phyloP scores from a whole-genome alignment of 345 rosid species.

The Sonneratia alba region DNA sequence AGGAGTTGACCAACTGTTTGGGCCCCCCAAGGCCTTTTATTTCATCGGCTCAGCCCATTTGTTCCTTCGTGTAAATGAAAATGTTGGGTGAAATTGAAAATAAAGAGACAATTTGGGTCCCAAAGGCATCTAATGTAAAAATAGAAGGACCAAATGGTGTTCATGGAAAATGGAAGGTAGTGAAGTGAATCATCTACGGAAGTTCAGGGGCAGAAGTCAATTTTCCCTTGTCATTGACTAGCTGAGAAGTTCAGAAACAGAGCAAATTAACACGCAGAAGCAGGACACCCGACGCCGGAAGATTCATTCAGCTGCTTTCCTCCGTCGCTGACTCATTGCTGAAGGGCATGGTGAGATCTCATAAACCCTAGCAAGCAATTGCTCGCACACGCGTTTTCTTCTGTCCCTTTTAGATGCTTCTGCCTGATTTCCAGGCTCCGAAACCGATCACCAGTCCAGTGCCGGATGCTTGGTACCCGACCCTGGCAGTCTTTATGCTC shows the following conservation, averaged over 20 bases:
- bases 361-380: not conserved
- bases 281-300: not conserved
- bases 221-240: not conserved
- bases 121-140: not conserved
- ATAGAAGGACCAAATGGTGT: not conserved
- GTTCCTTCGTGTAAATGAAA: too few relatives aligned
- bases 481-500: slow-evolving; percentile 50
- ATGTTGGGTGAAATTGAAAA: too few relatives aligned
- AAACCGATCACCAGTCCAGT: slow-evolving; percentile 70
- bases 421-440: slow-evolving; percentile 33
- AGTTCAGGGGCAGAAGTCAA: not conserved
- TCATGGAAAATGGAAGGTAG: not conserved
- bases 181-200: not conserved
- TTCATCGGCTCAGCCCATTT: too few relatives aligned
- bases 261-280: not conserved
- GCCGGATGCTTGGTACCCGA: slow-evolving; percentile 58
- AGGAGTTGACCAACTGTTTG: too few relatives aligned
- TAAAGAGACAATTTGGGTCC: not conserved
- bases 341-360: slow-evolving; percentile 2
- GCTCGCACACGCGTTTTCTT: not conserved
- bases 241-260: not conserved
- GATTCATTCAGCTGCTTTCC: slow-evolving; percentile 2
- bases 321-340: too few relatives aligned
- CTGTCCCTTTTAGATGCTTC: not conserved
- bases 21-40: too few relatives aligned